Evolutionary conservation across 306 rosid species (phyloP).

Genomic region (Rubus idaeus): DNA sequence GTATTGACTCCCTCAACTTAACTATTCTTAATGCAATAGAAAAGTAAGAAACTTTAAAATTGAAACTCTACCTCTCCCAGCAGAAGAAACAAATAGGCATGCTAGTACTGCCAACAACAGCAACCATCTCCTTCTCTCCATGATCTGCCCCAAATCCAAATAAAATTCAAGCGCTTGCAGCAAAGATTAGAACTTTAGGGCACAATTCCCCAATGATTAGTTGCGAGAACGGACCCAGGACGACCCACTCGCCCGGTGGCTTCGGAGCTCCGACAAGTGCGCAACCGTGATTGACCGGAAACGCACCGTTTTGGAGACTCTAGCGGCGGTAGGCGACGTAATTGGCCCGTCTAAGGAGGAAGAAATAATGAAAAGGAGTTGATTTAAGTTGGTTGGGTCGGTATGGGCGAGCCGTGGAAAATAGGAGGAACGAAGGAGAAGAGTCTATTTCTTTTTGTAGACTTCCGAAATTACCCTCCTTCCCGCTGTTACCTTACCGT

Average conservation of each 20-base stretch:
- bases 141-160: conserved; percentile 34
- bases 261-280: conserved; percentile 16
- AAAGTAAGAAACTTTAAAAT: conserved; percentile 10
- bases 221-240: conserved; percentile 7
- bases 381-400: neutral
- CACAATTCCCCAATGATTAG: conserved; percentile 10
- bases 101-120: conserved; percentile 32
- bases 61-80: conserved; percentile 55
- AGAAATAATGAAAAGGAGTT: neutral
- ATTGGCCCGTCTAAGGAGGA: neutral
- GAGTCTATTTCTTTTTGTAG: neutral
- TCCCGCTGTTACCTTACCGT: neutral
- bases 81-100: conserved; percentile 40
- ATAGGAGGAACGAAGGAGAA: neutral
- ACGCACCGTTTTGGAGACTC: conserved; percentile 2
- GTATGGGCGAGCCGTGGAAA: neutral
- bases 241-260: conserved; percentile 1
- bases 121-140: conserved; percentile 55
- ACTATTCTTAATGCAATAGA: neutral
- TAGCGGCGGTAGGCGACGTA: neutral
- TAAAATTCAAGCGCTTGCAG: neutral
- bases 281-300: neutral
- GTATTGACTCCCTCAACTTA: neutral
- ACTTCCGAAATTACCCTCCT: conserved; percentile 18
- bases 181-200: conserved; percentile 16